A percentile compares a stretch with the other conserved stretches of the same genome.
Evolutionary conservation across 2,329 filamentous ascomycete genomes (phyloP).

Genomic region (Colletotrichum musae): DNA sequence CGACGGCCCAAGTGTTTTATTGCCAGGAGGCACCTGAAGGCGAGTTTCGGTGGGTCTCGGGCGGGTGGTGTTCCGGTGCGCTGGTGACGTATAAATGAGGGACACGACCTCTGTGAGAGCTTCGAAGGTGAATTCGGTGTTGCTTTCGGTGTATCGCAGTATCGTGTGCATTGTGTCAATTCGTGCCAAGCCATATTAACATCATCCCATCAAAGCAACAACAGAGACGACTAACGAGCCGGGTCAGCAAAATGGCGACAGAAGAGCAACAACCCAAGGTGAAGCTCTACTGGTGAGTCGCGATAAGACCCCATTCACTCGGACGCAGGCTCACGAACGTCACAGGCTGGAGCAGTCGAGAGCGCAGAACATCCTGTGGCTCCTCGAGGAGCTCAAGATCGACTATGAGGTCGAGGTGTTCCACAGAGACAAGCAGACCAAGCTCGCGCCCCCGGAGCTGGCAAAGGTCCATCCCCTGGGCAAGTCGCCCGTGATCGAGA

Average conservation of each 20-base stretch:
- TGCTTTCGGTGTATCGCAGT: neutral
- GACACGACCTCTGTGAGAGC: slow-evolving; percentile 7
- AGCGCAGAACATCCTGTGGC: slow-evolving; percentile 86
- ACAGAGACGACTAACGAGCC: neutral
- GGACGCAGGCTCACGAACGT: neutral
- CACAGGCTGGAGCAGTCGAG: slow-evolving; percentile 87
- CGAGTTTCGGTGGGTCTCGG: slow-evolving; percentile 34
- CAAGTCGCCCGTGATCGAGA: slow-evolving; percentile 84
- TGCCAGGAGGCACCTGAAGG: slow-evolving; percentile 22
- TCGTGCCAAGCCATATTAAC: neutral
- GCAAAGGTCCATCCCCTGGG: slow-evolving; percentile 87
- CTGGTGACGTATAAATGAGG: slow-evolving; percentile 37
- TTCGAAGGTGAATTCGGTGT: neutral
- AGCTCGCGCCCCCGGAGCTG: slow-evolving; percentile 82
- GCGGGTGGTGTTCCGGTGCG: slow-evolving; percentile 28
- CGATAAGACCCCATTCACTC: too few relatives aligned
- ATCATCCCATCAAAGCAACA: neutral
- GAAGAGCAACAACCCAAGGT: slow-evolving; percentile 64
- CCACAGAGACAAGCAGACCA: slow-evolving; percentile 74
- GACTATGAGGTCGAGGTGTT: slow-evolving; percentile 86
- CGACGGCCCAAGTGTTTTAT: slow-evolving; percentile 22
- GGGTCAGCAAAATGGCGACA: slow-evolving; percentile 12
- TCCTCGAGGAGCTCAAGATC: slow-evolving; percentile 85
- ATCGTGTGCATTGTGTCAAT: too few relatives aligned
- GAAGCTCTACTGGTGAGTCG: slow-evolving; percentile 73